Conservation (phyloP, 2,329 filamentous ascomycete species). For the Plectosphaerella plurivora region DNA sequence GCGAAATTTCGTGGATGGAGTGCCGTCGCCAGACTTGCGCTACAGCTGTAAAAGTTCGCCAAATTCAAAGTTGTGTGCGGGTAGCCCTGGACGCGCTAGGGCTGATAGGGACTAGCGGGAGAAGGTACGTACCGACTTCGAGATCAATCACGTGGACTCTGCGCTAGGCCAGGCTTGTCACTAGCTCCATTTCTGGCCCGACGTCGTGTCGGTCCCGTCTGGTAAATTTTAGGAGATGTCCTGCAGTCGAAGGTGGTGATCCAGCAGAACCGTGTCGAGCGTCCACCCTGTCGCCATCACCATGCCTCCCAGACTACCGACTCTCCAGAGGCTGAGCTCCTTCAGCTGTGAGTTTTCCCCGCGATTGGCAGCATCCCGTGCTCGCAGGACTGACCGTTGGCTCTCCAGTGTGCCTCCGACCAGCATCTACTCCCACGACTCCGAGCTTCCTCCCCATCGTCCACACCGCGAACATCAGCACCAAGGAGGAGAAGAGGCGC, state of each 20-base stretch:
- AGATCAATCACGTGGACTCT: constrained; percentile 16
- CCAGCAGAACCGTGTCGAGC: constrained; percentile 9
- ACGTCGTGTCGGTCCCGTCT: constrained; percentile 1
- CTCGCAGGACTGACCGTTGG: background rate
- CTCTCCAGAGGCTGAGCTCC: constrained; percentile 54
- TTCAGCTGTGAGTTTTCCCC: constrained; percentile 49
- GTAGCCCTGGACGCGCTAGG: constrained; percentile 19
- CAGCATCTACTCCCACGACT: constrained; percentile 38
- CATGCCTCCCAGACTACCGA: constrained; percentile 66
- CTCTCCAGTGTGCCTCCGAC: constrained; percentile 55
- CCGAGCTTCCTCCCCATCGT: constrained; percentile 53
- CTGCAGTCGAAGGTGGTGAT: constrained; percentile 1
- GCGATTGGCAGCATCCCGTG: constrained; percentile 15
- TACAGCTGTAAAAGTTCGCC: constrained; percentile 6
- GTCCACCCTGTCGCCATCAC: constrained; percentile 42
- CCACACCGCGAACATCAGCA: constrained; percentile 60
- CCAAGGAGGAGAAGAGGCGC: constrained; percentile 59
- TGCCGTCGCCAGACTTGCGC: constrained; percentile 7
- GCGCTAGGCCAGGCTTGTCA: constrained; percentile 16
- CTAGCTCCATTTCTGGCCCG: constrained; percentile 1
- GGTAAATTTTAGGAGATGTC: constrained; percentile 11
- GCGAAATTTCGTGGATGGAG: constrained; percentile 3
- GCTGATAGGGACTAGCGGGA: constrained; percentile 13
- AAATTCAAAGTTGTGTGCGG: constrained; percentile 9
- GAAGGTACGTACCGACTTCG: background rate